phyloP scores from a whole-genome alignment of 345 rosid genomes.

The Mercurialis annua region DNA sequence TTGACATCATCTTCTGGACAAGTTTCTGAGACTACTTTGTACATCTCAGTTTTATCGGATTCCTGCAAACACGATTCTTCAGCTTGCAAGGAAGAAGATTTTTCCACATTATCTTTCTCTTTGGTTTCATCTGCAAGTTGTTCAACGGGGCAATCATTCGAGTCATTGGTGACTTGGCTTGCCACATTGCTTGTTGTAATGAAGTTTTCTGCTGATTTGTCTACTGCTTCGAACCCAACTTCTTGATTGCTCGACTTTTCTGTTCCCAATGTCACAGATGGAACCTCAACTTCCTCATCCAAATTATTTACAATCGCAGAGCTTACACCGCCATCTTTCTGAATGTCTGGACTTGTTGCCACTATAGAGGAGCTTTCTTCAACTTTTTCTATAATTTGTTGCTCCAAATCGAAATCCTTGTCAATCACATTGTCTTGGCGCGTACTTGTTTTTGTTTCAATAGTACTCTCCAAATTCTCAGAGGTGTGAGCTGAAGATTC shows the following conservation, averaged over 20 bases:
- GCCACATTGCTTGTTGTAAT: background rate
- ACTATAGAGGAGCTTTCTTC: slow-evolving; percentile 13
- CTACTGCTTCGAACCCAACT: slow-evolving; percentile 4
- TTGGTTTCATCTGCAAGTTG: slow-evolving; percentile 3
- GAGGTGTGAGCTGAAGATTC: slow-evolving; percentile 9
- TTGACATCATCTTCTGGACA: background rate
- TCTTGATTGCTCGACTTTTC: slow-evolving; percentile 16
- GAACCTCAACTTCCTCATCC: background rate
- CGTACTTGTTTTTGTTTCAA: slow-evolving; percentile 10
- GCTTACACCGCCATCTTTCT: slow-evolving; percentile 13
- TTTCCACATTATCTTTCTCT: slow-evolving; percentile 4
- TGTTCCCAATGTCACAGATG: slow-evolving; percentile 11
- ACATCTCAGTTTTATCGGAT: slow-evolving; percentile 12
- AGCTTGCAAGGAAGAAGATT: slow-evolving; percentile 1
- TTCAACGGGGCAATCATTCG: slow-evolving; percentile 3
- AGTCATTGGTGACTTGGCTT: slow-evolving; percentile 1
- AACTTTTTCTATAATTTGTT: slow-evolving; percentile 3
- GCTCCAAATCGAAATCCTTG: slow-evolving; percentile 6
- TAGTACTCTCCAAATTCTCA: slow-evolving; percentile 21
- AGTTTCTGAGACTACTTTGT: slow-evolving; percentile 6
- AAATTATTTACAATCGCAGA: slow-evolving; percentile 2
- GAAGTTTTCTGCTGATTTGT: slow-evolving; percentile 16
- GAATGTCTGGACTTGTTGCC: slow-evolving; percentile 18
- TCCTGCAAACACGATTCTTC: slow-evolving; percentile 14
- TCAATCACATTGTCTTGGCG: slow-evolving; percentile 10